A percentile compares a stretch with the other conserved stretches of the same genome.
phyloP scores from a whole-genome alignment of 148 eudicot genomes.

The Rhododendron mucronatum region DNA sequence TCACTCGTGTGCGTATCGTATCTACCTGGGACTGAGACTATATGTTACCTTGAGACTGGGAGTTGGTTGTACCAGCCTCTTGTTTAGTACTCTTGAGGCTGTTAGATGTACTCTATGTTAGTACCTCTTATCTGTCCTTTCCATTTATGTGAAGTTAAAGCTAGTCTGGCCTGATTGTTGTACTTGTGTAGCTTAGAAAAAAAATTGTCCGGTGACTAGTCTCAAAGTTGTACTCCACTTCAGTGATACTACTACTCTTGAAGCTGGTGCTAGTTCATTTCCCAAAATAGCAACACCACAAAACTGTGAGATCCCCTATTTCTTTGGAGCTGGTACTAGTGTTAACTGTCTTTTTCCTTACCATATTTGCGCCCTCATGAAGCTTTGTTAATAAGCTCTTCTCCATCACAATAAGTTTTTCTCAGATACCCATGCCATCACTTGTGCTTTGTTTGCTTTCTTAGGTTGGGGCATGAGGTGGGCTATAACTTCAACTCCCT shows the following conservation, averaged over 20 bases:
- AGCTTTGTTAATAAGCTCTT: too few species aligned
- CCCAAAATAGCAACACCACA: background rate
- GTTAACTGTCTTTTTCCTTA: too few species aligned
- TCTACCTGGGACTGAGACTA: background rate
- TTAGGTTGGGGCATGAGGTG: too few species aligned
- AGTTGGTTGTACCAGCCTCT: constrained; percentile 19
- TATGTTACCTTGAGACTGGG: background rate
- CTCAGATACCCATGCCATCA: too few species aligned
- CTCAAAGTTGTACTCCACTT: too few species aligned
- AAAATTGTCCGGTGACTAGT: background rate
- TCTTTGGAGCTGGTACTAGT: background rate
- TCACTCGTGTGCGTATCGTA: background rate
- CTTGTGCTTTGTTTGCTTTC: too few species aligned
- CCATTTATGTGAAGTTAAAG: background rate
- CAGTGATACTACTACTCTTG: too few species aligned
- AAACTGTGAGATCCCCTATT: background rate
- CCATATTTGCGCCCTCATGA: too few species aligned
- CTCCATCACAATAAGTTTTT: too few species aligned
- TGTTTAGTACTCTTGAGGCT: background rate
- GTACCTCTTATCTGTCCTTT: too few species aligned
- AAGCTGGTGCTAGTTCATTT: background rate
- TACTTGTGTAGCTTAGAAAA: background rate
- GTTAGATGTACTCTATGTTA: background rate
- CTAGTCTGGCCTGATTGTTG: background rate
- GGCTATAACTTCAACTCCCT: too few species aligned